These are phyloP conservation scores for Eruca vesicaria DNA, from an alignment of 441 rosid species.

Conservation along the genomic window DNA sequence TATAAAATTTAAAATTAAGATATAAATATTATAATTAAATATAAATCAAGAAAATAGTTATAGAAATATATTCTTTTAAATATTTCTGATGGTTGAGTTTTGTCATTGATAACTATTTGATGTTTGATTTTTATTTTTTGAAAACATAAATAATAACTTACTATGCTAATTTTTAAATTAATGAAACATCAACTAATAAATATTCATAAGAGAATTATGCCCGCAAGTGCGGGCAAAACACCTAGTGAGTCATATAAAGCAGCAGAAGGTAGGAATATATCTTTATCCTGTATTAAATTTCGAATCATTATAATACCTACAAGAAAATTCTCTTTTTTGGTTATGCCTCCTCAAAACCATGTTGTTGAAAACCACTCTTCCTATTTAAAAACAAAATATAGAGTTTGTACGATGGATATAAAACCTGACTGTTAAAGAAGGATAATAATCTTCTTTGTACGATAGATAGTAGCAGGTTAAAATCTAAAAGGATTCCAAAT, in stretches of 20 bases:
- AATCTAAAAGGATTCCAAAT: not conserved
- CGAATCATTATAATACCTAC: not conserved
- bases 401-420: not conserved
- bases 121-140: too few relatives aligned
- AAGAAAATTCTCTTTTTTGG: not conserved
- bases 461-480: not conserved
- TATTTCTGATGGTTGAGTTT: too few relatives aligned
- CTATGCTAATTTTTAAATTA: too few relatives aligned
- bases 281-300: not conserved
- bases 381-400: not conserved
- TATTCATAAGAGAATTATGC: too few relatives aligned
- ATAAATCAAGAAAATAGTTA: too few relatives aligned
- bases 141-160: too few relatives aligned
- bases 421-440: not conserved
- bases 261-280: not conserved
- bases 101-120: too few relatives aligned
- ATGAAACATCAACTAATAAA: too few relatives aligned
- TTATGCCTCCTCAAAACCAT: not conserved
- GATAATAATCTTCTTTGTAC: not conserved
- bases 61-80: too few relatives aligned
- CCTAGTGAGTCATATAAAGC: not conserved
- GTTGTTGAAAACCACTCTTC: not conserved
- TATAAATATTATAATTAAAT: too few relatives aligned
- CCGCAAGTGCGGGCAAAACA: too few relatives aligned
- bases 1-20: too few relatives aligned